Evolutionary conservation across 2,329 filamentous ascomycete genomes (phyloP), one percentile per base, ranked within the genome.

Genomic region (Trichoderma citrinoviride): DNA sequence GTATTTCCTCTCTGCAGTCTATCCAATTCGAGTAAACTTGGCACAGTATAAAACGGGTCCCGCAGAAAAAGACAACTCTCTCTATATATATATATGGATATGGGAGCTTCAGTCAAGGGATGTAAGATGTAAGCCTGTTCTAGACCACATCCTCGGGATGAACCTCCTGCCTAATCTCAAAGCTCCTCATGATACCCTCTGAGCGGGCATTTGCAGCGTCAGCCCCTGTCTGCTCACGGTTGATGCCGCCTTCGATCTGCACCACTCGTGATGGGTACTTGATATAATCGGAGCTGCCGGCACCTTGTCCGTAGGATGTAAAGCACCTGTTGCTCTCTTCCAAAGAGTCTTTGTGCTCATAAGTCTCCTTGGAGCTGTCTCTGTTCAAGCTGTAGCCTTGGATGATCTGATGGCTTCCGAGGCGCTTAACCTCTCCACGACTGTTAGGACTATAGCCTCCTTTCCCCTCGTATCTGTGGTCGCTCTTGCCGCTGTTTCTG

Each of bases 81-180:
- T n/a, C n/a, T n/a, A n/a, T 29, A 46, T 3, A 21, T 17, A 17
- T 10, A 25, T 17, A 14, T 25, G 14, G 7, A 14, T 17, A 21
- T 41, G 15, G 17, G 7, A 54, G 19, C 6, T 29, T 10, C 14
- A 37, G 29, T n/a, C 52, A 21, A 33, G 19, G 19, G n/a, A 57
- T 46, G 12, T 40, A 57, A 33, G 29, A 8, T 1, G 3, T 10
- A 8, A 33, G 33, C 23, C 17, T n/a, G 43, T 15, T 37, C 27
- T 54, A 62, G 19, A 54, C 60, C n/a, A 25, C 6, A 19, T 46
- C 8, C 1, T 54, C 47, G 5, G 49, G 49, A 33, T 43, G 19
- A 19, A 62, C 60, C 23, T 54, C 60, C n/a, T 46, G 60, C 49
- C 49, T 54, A 19, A 62, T 46, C 15, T 62, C 49, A 37, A 44